These are phyloP conservation scores for Podaxis rugospora DNA, from an alignment of 768 basidiomycete species.

Conservation along the genomic window DNA sequence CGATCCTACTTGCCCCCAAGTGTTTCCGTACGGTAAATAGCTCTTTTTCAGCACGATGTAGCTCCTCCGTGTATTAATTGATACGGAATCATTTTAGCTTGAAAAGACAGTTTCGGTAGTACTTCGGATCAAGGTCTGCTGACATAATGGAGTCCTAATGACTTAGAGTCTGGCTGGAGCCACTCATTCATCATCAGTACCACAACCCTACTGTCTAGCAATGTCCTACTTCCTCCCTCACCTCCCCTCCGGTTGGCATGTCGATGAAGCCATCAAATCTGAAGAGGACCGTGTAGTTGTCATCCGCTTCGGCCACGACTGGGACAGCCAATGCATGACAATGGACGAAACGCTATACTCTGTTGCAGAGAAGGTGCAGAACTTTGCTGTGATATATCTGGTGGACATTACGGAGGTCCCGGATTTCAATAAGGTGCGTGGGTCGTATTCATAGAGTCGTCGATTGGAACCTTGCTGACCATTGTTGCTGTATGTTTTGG, in stretches of 20 bases:
- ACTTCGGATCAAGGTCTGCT: too few relatives aligned
- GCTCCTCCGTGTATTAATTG: not conserved
- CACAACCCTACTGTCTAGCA: too few relatives aligned
- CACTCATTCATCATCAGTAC: too few relatives aligned
- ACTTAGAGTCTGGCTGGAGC: too few relatives aligned
- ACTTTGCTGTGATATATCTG: conserved; percentile 96
- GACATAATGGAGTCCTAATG: too few relatives aligned
- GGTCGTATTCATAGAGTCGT: not conserved
- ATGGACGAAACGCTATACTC: conserved; percentile 97
- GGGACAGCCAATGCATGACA: conserved; percentile 93
- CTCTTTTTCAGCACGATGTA: not conserved
- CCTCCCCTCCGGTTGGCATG: conserved; percentile 93
- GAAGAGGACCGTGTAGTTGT: conserved; percentile 96
- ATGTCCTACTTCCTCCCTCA: conserved; percentile 93
- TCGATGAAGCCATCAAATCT: conserved; percentile 97
- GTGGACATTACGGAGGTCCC: conserved; percentile 95
- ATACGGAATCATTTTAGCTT: too few relatives aligned
- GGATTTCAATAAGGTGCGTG: conserved; percentile 92
- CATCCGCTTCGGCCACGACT: conserved; percentile 92
- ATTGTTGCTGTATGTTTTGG: too few relatives aligned
- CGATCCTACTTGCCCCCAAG: not conserved
- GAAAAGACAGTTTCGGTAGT: too few relatives aligned
- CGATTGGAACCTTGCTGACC: too few relatives aligned
- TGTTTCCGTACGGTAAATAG: not conserved
- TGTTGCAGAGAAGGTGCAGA: conserved; percentile 95